Conservation (phyloP, 305 asterid species). For the Rubia balearica region DNA sequence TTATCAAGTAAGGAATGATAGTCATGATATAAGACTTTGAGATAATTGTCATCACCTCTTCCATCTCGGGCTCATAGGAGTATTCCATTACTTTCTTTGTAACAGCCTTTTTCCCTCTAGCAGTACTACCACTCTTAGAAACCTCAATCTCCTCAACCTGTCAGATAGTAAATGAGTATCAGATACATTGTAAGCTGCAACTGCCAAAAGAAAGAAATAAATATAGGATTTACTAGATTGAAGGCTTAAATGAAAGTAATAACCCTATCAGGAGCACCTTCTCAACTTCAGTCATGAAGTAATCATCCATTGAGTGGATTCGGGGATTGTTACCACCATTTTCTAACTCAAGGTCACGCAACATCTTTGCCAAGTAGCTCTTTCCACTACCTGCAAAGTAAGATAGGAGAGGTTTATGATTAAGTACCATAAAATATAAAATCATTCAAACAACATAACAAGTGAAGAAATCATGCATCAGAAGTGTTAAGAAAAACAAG, state of each 20-base stretch:
- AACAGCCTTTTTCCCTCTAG: conserved; percentile 54
- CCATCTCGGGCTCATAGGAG: conserved; percentile 98
- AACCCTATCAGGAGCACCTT: conserved; percentile 43
- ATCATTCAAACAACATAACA: neutral
- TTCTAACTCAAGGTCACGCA: conserved; percentile 93
- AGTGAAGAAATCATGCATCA: neutral
- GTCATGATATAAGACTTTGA: neutral
- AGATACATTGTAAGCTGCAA: neutral
- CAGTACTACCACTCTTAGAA: conserved; percentile 53
- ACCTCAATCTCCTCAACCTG: conserved; percentile 69
- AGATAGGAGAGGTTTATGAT: conserved; percentile 6
- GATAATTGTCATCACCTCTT: conserved; percentile 57
- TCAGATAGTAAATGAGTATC: conserved; percentile 14
- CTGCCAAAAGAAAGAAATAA: conserved; percentile 1
- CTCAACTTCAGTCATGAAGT: conserved; percentile 98
- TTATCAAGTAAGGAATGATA: neutral
- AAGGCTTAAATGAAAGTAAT: neutral
- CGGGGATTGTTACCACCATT: conserved; percentile 87
- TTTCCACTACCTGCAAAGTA: conserved; percentile 76
- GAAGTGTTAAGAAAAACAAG: neutral
- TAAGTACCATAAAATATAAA: neutral
- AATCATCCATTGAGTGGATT: conserved; percentile 93
- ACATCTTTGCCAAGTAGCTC: conserved; percentile 82
- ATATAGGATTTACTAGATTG: neutral
- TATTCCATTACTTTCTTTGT: conserved; percentile 78